phyloP scores from a whole-genome alignment of 768 basidiomycete genomes.

The Leccinum barrowsii region DNA sequence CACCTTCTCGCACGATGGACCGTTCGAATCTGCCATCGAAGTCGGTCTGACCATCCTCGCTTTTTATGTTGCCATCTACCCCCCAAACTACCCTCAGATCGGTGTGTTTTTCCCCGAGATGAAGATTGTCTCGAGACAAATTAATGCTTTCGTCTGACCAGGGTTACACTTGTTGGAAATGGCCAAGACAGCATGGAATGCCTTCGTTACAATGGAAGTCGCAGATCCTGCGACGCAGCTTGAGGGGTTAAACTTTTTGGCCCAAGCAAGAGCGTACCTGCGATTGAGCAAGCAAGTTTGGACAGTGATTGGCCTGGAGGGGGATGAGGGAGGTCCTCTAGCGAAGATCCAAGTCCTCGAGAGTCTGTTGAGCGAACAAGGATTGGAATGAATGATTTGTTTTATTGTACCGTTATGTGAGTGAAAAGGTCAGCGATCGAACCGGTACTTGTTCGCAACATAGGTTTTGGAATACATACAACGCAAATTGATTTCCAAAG shows the following conservation, averaged over 20 bases:
- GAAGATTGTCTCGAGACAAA: not conserved
- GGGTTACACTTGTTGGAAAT: constrained; percentile 75
- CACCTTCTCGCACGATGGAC: constrained; percentile 63
- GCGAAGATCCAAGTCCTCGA: constrained; percentile 48
- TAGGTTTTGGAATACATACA: not conserved
- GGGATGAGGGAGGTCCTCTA: constrained; percentile 59
- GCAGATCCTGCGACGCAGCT: not conserved
- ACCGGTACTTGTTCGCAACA: not conserved
- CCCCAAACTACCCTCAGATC: constrained; percentile 76
- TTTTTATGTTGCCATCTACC: constrained; percentile 68
- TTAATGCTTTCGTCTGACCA: constrained; percentile 24
- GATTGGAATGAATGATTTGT: not conserved
- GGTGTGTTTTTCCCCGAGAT: constrained; percentile 40
- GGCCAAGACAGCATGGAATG: constrained; percentile 78
- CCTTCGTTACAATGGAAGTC: constrained; percentile 35
- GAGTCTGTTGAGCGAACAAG: constrained; percentile 32
- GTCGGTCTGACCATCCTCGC: constrained; percentile 58
- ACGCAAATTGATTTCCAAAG: not conserved
- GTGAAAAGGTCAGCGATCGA: not conserved
- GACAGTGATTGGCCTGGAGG: constrained; percentile 53
- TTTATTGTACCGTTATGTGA: not conserved
- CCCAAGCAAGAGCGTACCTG: constrained; percentile 37
- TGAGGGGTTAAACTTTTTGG: constrained; percentile 23
- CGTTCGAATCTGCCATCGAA: constrained; percentile 47
- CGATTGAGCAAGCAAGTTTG: constrained; percentile 40